A percentile compares a stretch with the other conserved stretches of the same genome.
These are phyloP conservation scores for Crassisporium funariophilum DNA, from an alignment of 768 basidiomycete genomes.

Conservation along the genomic window DNA sequence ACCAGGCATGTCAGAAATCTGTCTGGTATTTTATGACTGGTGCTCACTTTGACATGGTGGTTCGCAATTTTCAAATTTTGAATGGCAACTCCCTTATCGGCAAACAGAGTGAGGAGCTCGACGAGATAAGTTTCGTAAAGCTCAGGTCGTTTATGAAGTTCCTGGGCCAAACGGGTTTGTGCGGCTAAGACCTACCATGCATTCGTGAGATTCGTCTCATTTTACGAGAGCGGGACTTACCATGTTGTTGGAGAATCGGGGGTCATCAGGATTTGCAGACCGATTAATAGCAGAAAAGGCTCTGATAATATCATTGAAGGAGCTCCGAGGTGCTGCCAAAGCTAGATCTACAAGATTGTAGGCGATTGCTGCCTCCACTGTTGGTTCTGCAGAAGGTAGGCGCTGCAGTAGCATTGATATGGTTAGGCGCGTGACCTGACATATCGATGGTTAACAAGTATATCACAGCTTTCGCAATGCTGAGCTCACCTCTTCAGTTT, in stretches of 20 bases:
- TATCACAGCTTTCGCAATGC: neutral
- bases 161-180: conserved; percentile 86
- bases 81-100: conserved; percentile 89
- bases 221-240: conserved; percentile 36
- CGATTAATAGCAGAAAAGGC: conserved; percentile 85
- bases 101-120: conserved; percentile 85
- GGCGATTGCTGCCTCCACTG: conserved; percentile 89
- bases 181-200: conserved; percentile 75
- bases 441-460: neutral
- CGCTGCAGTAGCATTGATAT: conserved; percentile 93
- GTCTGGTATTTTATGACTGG: neutral
- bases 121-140: conserved; percentile 77
- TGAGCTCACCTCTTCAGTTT: conserved; percentile 70
- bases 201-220: neutral
- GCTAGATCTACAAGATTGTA: conserved; percentile 92
- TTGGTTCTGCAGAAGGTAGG: conserved; percentile 79
- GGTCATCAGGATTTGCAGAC: conserved; percentile 86
- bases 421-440: conserved; percentile 79
- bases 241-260: conserved; percentile 88
- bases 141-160: conserved; percentile 72
- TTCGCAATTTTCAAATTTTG: conserved; percentile 77
- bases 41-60: conserved; percentile 62
- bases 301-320: conserved; percentile 82
- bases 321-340: conserved; percentile 69
- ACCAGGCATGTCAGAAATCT: conserved; percentile 3